Base-by-base conservation (phyloP, 345 rosid genomes). In the Populus nigra region DNA sequence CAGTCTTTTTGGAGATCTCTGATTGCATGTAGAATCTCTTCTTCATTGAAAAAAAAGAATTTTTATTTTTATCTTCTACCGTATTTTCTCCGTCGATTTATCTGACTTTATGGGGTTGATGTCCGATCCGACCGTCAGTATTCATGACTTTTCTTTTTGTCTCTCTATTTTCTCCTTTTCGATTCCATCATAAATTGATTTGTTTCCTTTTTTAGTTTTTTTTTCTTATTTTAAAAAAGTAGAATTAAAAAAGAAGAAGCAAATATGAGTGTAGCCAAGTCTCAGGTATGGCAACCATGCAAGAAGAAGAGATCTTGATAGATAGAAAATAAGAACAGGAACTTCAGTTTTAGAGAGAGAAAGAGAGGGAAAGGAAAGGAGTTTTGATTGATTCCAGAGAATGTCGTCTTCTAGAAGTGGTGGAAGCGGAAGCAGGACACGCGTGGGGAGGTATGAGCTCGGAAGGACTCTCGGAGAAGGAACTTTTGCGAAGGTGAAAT, bases 231-330 rank as follows among this genome's bases (percentile, higher is more conserved):
- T 10, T 31, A 9, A 11, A 3, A 31, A 22, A 50, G 10, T 18
- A 0, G 45, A 41, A 22, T 68, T 33, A 5, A 47, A 45, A 25
- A 59, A 38, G 20, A 18, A 41, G 1, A 13, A 62, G 69, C 38
- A 23, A 82, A 77, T 72, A 92, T 91, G 97, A 96, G 90, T 73
- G 87, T 93, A 65, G 87, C 85, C 18, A 96, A 96, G 93, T 93
- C 98, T 61, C 98, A 91, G 87, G 92, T 96, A 6, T 96, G 99
- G 99, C 99, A 96, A 79, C 99, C 99, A 2, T 93, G 99, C 84
- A 93, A 96, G 83, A 96, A 93, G 97, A 96, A 96, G 97, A 86
- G 98, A 65, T 87, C 79, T 73, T 96, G 88, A 93, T 80, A 79
- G 43, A 38, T n/a, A 3, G 33, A 35, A 29, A 5, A 3, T 31